These are phyloP conservation scores for Cercospora sojina DNA, from an alignment of 2,329 filamentous ascomycete species.

Conservation along the genomic window DNA sequence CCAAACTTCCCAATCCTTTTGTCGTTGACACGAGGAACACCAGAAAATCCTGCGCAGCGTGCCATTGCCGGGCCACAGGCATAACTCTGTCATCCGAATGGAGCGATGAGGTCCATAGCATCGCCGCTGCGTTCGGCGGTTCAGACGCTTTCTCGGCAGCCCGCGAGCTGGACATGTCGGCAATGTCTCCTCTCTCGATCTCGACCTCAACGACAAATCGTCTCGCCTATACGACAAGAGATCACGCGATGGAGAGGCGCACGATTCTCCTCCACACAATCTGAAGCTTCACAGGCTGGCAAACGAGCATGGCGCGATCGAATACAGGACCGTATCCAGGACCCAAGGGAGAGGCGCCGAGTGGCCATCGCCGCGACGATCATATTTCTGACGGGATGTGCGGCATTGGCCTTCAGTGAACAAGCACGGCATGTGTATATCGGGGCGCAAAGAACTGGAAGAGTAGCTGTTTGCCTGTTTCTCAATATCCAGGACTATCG, in stretches of 20 bases:
- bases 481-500: constrained; percentile 89
- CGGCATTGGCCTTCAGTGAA: constrained; percentile 54
- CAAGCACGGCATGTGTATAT: constrained; percentile 75
- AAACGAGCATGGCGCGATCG: constrained; percentile 34
- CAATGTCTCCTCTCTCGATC: constrained; percentile 27
- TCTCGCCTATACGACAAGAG: neutral
- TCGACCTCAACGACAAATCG: constrained; percentile 7
- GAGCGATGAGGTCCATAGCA: constrained; percentile 30
- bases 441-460: constrained; percentile 71
- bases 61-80: constrained; percentile 12
- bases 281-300: constrained; percentile 27
- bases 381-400: constrained; percentile 38
- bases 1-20: constrained; percentile 3
- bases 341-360: constrained; percentile 27
- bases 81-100: constrained; percentile 8
- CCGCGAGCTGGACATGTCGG: constrained; percentile 27
- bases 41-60: neutral
- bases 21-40: neutral
- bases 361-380: constrained; percentile 35
- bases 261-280: constrained; percentile 6
- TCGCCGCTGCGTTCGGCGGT: constrained; percentile 22
- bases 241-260: neutral
- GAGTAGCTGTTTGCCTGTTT: constrained; percentile 71
- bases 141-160: constrained; percentile 9
- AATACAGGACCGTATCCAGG: constrained; percentile 22